Evolutionary conservation across 805 yeast species (phyloP).

Genomic region (Yamadazyma olivae): DNA sequence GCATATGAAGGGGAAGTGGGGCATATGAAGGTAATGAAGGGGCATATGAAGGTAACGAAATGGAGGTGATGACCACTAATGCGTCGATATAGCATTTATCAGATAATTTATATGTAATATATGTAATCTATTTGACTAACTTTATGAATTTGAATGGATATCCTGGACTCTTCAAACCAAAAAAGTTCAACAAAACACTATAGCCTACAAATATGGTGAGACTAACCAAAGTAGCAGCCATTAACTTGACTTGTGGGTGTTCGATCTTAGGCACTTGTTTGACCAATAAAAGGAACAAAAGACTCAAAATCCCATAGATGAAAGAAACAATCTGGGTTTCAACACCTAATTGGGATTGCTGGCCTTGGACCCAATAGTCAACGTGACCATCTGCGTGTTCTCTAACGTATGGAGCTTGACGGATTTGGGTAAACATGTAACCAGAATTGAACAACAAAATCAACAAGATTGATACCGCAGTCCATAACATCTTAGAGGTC

Average conservation of each 20-base stretch:
- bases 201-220: conserved; percentile 51
- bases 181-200: conserved; percentile 63
- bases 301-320: conserved; percentile 65
- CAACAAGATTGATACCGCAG: conserved; percentile 56
- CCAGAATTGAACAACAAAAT: conserved; percentile 79
- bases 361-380: conserved; percentile 50
- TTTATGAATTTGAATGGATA: conserved; percentile 65
- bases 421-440: conserved; percentile 88
- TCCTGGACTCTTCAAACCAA: conserved; percentile 65
- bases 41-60: too few species aligned
- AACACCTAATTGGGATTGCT: conserved; percentile 74
- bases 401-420: conserved; percentile 65
- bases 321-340: conserved; percentile 87
- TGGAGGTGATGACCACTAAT: too few species aligned
- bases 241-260: conserved; percentile 44
- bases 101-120: too few species aligned
- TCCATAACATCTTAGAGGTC: conserved; percentile 66
- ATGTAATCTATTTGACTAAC: conserved; percentile 3
- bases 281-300: conserved; percentile 56
- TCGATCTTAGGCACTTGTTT: conserved; percentile 51
- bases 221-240: conserved; percentile 45
- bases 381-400: conserved; percentile 35
- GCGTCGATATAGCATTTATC: background rate
- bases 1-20: background rate
- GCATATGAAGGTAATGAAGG: background rate